phyloP scores from a whole-genome alignment of 2,329 filamentous ascomycete genomes.

The Hysterium pulicare region DNA sequence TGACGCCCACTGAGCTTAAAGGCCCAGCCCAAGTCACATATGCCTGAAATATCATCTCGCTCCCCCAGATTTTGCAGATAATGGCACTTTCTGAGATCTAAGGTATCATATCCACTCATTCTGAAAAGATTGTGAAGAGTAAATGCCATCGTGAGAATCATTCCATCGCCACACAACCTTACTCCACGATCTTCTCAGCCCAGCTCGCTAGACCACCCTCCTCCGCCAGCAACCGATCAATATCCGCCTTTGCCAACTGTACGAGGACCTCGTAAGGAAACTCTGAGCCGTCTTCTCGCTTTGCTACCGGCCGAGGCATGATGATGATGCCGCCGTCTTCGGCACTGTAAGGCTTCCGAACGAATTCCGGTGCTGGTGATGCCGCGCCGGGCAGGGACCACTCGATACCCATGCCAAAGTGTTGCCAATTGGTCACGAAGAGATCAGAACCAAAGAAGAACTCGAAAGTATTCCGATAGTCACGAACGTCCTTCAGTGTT shows the following conservation, averaged over 20 bases:
- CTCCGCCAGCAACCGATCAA: slow-evolving; percentile 27
- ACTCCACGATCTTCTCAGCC: slow-evolving; percentile 25
- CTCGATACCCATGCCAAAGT: slow-evolving; percentile 29
- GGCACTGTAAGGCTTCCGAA: slow-evolving; percentile 26
- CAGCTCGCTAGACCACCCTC: slow-evolving; percentile 26
- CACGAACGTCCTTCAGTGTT: slow-evolving; percentile 24
- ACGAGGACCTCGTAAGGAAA: slow-evolving; percentile 35
- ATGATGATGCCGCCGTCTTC: slow-evolving; percentile 35
- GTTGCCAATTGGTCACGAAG: slow-evolving; percentile 35
- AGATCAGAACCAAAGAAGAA: slow-evolving; percentile 30
- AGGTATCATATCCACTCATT: too few species aligned
- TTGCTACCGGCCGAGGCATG: slow-evolving; percentile 27
- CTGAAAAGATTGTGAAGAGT: too few species aligned
- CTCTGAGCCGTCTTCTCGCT: slow-evolving; percentile 18
- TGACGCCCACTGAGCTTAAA: too few species aligned
- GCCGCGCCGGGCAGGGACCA: slow-evolving; percentile 35
- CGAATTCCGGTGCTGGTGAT: slow-evolving; percentile 25
- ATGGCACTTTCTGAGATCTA: too few species aligned
- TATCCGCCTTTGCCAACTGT: slow-evolving; percentile 31
- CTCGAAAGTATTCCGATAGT: slow-evolving; percentile 27
- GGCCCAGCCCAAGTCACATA: too few species aligned
- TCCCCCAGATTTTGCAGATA: too few species aligned
- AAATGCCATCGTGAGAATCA: too few species aligned
- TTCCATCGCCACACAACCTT: too few species aligned
- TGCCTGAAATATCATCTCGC: too few species aligned